Evolutionary conservation across 345 rosid species (phyloP), one percentile per base, ranked within the genome.

Genomic region (Barbarea vulgaris): DNA sequence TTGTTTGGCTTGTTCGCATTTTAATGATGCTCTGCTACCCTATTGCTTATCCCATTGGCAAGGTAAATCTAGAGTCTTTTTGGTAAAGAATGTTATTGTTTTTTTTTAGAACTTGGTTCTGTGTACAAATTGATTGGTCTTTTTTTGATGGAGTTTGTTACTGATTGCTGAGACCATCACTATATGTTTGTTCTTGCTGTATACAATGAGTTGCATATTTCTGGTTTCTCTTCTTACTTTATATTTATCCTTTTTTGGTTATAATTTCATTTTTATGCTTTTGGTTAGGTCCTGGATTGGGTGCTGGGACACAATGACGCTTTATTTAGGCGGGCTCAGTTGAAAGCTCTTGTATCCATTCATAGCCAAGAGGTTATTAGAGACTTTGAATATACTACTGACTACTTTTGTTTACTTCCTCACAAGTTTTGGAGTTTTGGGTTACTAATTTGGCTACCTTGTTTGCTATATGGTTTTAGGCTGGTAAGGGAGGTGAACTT

Each of bases 401-500:
- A 71, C 11, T n/a, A 13, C 37, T 0, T 53, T 79, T 50, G 54
- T 27, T 34, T 12, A 73, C 17, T 19, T 19, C 14, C 58, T 2
- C 37, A 60, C 15, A 28, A 54, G 3, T 8, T 44, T 12, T 22
- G 9, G 51, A 50, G 6, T 7, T 41, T 60, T 5, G 5, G 25
- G 13, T 59, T 67, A 68, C 68, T 47, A 17, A 63, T 63, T n/a
- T 30, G 24, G 58, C 8, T 27, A 18, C 53, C 9, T 31, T 67
- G 18, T 30, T 50, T n/a, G n/a, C n/a, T n/a, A n/a, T 69, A 33
- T 73, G 52, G 27, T 41, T 66, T 72, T 75, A 94, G 98, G 98
- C 96, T 81, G 97, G 98, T 1, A 94, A 91, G 81, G 97, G 98
- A 62, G 98, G 98, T 74, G 98, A 94, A 72, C 93, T 94, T 72